These are phyloP conservation scores for Colletotrichum endophyticum DNA, from an alignment of 2,329 filamentous ascomycete genomes.

Conservation along the genomic window DNA sequence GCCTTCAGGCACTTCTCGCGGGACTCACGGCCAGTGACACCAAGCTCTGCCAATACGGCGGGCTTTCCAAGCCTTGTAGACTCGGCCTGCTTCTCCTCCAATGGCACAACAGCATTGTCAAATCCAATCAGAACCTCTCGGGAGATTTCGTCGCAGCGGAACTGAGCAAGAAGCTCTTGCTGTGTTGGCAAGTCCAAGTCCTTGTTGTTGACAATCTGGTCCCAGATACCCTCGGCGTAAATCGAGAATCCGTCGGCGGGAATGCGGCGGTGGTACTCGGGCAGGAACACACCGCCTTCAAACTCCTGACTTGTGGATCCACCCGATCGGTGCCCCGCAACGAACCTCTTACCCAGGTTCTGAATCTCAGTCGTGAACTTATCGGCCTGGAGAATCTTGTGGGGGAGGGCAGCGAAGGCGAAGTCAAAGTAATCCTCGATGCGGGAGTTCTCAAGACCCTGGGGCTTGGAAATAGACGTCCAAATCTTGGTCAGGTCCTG, in stretches of 20 bases:
- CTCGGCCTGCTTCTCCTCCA: slow-evolving; percentile 86
- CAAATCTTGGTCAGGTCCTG: slow-evolving; percentile 93
- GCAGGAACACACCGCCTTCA: slow-evolving; percentile 82
- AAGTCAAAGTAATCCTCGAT: slow-evolving; percentile 99
- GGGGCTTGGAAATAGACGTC: slow-evolving; percentile 89
- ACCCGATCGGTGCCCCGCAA: slow-evolving; percentile 76
- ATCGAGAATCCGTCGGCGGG: slow-evolving; percentile 96
- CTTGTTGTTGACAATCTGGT: slow-evolving; percentile 99
- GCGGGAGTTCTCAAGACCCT: slow-evolving; percentile 82
- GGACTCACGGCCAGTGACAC: slow-evolving; percentile 72
- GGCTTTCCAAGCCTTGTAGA: slow-evolving; percentile 74
- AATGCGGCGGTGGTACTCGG: slow-evolving; percentile 94
- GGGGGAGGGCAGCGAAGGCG: slow-evolving; percentile 91
- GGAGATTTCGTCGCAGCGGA: slow-evolving; percentile 95
- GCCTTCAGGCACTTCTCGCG: slow-evolving; percentile 76
- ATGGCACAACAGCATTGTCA: slow-evolving; percentile 78
- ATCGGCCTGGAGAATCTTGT: slow-evolving; percentile 95
- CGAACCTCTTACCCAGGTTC: slow-evolving; percentile 81
- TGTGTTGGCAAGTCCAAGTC: slow-evolving; percentile 96
- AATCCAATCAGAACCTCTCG: slow-evolving; percentile 86
- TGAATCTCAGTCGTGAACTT: slow-evolving; percentile 84
- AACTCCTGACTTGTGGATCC: slow-evolving; percentile 71
- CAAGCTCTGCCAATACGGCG: slow-evolving; percentile 76
- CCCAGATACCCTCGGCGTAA: slow-evolving; percentile 95
- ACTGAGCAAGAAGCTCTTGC: slow-evolving; percentile 95